A percentile compares a stretch with the other conserved stretches of the same genome.
Conservation (phyloP, 352 stramenopile genomes). For the Phytophthora brassicae region DNA sequence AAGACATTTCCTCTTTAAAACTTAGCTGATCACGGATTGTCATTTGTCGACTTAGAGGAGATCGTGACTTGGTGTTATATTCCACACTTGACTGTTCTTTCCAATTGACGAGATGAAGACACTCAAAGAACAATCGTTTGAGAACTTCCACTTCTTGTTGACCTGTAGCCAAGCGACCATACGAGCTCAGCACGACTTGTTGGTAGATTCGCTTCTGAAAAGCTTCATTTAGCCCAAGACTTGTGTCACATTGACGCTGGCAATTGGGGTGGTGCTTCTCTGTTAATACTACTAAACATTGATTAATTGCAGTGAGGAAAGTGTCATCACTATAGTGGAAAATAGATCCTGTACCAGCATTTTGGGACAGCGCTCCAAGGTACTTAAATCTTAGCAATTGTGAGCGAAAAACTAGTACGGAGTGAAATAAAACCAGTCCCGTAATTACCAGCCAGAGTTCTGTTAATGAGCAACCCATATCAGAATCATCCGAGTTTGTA, state of each 20-base stretch:
- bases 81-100: neutral
- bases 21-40: conserved; percentile 8
- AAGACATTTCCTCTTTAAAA: neutral
- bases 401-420: conserved; percentile 27
- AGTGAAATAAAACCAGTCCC: conserved; percentile 48
- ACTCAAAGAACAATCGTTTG: conserved; percentile 25
- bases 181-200: conserved; percentile 28
- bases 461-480: neutral
- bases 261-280: conserved; percentile 12
- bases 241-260: neutral
- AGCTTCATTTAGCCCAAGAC: neutral
- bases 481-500: conserved; percentile 17
- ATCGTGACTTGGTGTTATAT: neutral
- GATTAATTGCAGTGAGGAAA: conserved; percentile 32
- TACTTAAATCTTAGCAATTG: conserved; percentile 17
- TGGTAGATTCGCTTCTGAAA: conserved; percentile 19
- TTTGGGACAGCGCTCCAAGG: conserved; percentile 2
- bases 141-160: conserved; percentile 24
- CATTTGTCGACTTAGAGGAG: conserved; percentile 12
- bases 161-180: conserved; percentile 16
- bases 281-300: conserved; percentile 11
- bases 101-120: conserved; percentile 19
- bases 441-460: conserved; percentile 37
- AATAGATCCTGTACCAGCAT: neutral
- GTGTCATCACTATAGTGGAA: conserved; percentile 23